Conservation (phyloP, 2,329 filamentous ascomycete genomes). For the Ceratocystis albifundus region DNA sequence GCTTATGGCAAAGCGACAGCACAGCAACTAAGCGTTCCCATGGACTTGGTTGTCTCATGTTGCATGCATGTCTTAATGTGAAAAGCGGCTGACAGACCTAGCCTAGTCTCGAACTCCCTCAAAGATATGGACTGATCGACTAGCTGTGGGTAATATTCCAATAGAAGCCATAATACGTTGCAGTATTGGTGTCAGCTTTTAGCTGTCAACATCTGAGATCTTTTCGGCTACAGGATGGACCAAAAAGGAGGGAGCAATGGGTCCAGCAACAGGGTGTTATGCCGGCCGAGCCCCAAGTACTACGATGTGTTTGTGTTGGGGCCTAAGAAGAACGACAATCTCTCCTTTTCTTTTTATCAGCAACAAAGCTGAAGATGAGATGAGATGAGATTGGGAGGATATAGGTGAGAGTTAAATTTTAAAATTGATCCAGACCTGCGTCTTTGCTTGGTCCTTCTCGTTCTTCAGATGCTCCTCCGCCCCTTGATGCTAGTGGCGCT, state of each 20-base stretch:
- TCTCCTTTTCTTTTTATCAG: background rate
- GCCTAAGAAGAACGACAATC: too few relatives aligned
- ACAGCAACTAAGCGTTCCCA: background rate
- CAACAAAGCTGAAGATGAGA: background rate
- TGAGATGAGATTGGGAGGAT: background rate
- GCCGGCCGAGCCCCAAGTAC: too few relatives aligned
- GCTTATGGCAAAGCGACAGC: background rate
- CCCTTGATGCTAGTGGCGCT: constrained; percentile 8
- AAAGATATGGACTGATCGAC: background rate
- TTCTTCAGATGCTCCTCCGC: background rate
- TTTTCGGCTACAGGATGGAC: constrained; percentile 1
- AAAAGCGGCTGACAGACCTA: background rate
- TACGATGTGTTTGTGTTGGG: too few relatives aligned
- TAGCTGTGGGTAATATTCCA: background rate
- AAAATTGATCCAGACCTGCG: background rate
- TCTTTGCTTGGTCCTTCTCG: background rate
- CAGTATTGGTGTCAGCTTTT: constrained; percentile 2
- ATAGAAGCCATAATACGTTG: background rate
- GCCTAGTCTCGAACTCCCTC: background rate
- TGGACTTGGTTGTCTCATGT: background rate
- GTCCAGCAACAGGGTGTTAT: too few relatives aligned
- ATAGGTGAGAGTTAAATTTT: background rate
- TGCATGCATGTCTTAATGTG: background rate
- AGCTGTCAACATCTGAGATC: background rate
- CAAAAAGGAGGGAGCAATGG: background rate